Base-by-base conservation (phyloP, 2,329 filamentous ascomycete genomes). In the Aspergillus sp. region DNA sequence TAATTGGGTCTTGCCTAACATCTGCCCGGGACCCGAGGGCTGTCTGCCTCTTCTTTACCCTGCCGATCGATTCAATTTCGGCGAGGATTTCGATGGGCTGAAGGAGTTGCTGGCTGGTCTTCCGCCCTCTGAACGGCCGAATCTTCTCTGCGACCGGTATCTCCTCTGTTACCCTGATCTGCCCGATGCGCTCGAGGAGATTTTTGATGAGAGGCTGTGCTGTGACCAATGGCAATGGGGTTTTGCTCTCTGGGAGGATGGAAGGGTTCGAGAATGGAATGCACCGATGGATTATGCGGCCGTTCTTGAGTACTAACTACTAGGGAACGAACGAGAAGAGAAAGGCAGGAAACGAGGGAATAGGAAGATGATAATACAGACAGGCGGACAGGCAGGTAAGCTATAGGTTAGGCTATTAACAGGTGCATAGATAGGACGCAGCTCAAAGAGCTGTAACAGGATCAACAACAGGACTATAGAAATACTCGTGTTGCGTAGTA, bases 241-340 rank as follows among this genome's bases (percentile, higher is more conserved):
- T 10, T 43, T 36, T 25, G 42, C 36, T 8, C 11, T 43, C 5
- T 44, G 42, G 42, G 37, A 44, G 17, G 27, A 41, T 15, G 32
- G 34, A 17, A 36, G 37, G 14, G 8, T 39, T 11, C 19, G 19
- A 15, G 19, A 34, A 20, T 44, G 37, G 37, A 32, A 36, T 4
- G 12, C 29, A 11, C 25, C 25, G 13, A 22, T 22, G 5, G 19
- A 22, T 22, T 22, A 22, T 22, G 19, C 10, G 10, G 10, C 19
- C 6, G 19, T 10, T 22, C 10, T 22, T 22, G 10, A 22, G n/a
- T n/a, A n/a, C n/a, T n/a, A n/a, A n/a, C n/a, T n/a, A n/a, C n/a
- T n/a, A n/a, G n/a, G n/a, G n/a, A n/a, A n/a, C n/a, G n/a, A n/a
- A n/a, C n/a, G n/a, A n/a, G n/a, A n/a, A n/a, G n/a, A n/a, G n/a